Evolutionary conservation across 371 early-diverging fungal genomes (phyloP).

Genomic region (Apophysomyces trapeziformis): DNA sequence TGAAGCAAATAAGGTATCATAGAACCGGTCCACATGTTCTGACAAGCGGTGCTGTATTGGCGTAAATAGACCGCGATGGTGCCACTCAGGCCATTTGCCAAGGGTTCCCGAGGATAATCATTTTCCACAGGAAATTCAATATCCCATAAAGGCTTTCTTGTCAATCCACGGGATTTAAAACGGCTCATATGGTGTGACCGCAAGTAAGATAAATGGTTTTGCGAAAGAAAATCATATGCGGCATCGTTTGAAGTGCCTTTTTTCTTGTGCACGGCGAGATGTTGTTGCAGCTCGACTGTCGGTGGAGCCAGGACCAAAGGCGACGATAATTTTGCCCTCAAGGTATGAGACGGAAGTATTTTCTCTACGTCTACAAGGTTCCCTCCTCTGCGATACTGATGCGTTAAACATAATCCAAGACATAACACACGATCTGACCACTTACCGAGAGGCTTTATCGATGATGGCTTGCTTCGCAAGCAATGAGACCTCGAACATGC

Average conservation of each 20-base stretch:
- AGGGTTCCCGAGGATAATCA: not conserved
- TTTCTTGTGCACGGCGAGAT: not conserved
- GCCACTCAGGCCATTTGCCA: not conserved
- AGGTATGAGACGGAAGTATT: not conserved
- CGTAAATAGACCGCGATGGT: constrained; percentile 1
- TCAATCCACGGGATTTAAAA: not conserved
- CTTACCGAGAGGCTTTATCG: not conserved
- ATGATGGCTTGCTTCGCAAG: not conserved
- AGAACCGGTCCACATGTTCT: not conserved
- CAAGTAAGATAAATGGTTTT: not conserved
- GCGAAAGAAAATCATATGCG: not conserved
- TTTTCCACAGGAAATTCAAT: not conserved
- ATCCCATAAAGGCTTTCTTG: not conserved
- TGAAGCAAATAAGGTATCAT: not conserved
- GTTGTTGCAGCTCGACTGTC: not conserved
- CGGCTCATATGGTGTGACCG: not conserved
- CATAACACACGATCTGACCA: not conserved
- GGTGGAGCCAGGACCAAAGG: not conserved
- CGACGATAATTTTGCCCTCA: not conserved
- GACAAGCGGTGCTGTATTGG: not conserved
- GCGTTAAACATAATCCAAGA: not conserved
- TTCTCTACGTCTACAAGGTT: not conserved
- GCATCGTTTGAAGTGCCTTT: not conserved
- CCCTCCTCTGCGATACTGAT: not conserved
- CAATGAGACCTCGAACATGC: not conserved